Conservation (phyloP, 208 protist species). For the Trichomonas gallinae region DNA sequence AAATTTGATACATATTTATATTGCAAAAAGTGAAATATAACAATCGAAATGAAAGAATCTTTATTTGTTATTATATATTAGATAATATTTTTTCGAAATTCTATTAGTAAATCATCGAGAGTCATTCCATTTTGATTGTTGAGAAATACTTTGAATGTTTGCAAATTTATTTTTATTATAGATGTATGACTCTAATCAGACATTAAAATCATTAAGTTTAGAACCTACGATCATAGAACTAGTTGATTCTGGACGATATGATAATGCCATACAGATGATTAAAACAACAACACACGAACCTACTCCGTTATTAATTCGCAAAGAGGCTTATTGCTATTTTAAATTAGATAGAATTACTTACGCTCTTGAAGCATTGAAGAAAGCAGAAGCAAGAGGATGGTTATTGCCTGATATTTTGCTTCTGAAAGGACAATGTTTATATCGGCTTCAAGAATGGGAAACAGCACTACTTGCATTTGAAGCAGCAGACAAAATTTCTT, state of each 20-base stretch:
- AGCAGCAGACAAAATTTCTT: background rate
- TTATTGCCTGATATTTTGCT: background rate
- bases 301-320: background rate
- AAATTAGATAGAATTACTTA: background rate
- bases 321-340: background rate
- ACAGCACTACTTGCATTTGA: background rate
- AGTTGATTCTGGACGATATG: background rate
- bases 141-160: no score
- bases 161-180: no score
- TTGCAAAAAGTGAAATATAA: no score
- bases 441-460: background rate
- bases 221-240: background rate
- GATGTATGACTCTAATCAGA: no score
- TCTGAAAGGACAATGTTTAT: background rate
- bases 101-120: no score
- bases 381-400: background rate
- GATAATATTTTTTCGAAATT: no score
- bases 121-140: no score
- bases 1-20: no score
- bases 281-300: background rate
- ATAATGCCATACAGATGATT: background rate
- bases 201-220: background rate
- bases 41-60: no score
- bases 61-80: no score
- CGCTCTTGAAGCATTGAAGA: background rate